Evolutionary conservation across 208 protist species (phyloP), one percentile per base, ranked within the genome.

Genomic region (Phytomonas serpens): DNA sequence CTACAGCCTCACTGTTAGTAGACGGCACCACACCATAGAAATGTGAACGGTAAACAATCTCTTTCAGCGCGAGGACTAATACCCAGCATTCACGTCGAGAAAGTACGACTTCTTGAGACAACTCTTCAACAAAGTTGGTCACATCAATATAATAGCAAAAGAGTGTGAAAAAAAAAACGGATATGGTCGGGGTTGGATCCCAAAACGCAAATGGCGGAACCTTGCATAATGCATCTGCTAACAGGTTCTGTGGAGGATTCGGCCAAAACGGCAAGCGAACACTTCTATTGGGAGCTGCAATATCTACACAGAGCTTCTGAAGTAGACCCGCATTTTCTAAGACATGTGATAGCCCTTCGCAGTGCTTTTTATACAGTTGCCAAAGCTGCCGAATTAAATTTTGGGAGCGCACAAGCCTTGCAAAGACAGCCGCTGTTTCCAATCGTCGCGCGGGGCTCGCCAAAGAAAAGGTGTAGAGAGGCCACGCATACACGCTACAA

Each of bases 401-500:
- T 36, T 83, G 77, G 2, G 67, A 75, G 77, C 80, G 81, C 4
- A 86, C 81, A 3, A 94, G 79, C 68, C 85, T 88, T 23, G 83
- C 80, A 69, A 89, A 78, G 38, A 95, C 68, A 10, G 86, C 81
- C 2, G 82, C 69, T 51, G 81, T 85, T 75, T 92, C 85, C 68
- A 81, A 78, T 38, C 77, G 80, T 47, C 84, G 78, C 31, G 64
- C 57, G 16, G 64, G 4, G 36, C 74, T 81, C 16, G 69, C 67
- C 62, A 78, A 68, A 31, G 78, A 75, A 71, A 95, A 90, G 52
- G 72, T 77, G 51, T 85, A 90, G 47, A 95, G 77, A 4, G 90
- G 90, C 87, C 90, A 95, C 23, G 83, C 86, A 69, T 87, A 90
- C 36, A 90, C 82, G 64, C 85, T 79, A 70, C 87, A 92, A 19